Base-by-base conservation (phyloP, 441 rosid species). In the Pelargonium citronellum region DNA sequence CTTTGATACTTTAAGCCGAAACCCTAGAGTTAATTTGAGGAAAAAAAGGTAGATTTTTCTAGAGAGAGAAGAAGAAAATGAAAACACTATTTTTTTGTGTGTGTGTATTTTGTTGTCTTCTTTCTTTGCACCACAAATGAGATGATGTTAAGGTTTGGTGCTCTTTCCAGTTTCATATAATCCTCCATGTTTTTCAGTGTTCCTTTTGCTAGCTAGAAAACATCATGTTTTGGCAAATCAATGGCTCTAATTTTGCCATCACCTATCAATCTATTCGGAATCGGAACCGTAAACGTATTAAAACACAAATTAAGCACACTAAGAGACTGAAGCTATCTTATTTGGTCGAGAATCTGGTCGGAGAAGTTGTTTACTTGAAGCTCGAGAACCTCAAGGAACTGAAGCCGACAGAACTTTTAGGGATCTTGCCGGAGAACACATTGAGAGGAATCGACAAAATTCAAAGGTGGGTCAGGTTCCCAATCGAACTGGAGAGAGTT, bases 301-400 rank as follows among this genome's bases (percentile, higher is more conserved):
- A 63, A 79, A 9, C 90, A 88, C 75, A 88, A 75, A 74, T 88
- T 86, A 58, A 85, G 82, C 51, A 81, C 1, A 3, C 70, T 67
- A 66, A 88, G 89, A 74, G 74, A 73, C 34, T 55, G 73, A 12
- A 79, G 74, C 60, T 49, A 67, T 77, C 79, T 83, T 77, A 81
- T 79, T 80, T 80, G 80, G 13, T 24, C 22, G 13, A 86, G 89
- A 69, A 88, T 75, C 41, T 64, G 20, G 53, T 87, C 89, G 43
- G 89, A 82, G 64, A 88, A 81, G 74, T 86, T 88, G 79, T 86
- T 88, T 6, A 84, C 86, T 66, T 85, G 93, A 68, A 88, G 83
- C 75, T 85, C 83, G 64, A 88, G 70, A 19, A 81, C 80, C 82
- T 85, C 81, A 49, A 88, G 78, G 64, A 66, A 71, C 74, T 34